Percentiles rank a stretch among this genome's conserved stretches.
Conservation (phyloP, 1,139 yeast species). For the Lodderomyces pseudojiufengensis region DNA sequence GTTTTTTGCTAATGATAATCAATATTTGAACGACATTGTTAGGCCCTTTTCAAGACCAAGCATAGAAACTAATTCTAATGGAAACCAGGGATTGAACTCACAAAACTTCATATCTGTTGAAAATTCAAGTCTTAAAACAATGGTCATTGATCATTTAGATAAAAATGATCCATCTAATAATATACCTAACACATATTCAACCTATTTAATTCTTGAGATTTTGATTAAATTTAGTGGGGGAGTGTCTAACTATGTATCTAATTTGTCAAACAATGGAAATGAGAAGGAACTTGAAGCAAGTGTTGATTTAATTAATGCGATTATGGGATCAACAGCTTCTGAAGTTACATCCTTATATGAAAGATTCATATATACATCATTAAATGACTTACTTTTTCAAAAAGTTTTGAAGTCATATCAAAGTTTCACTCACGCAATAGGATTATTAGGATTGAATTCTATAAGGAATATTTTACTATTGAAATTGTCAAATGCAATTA, state of each 20-base stretch:
- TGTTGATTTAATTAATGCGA: constrained; percentile 36
- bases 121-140: constrained; percentile 41
- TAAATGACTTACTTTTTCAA: constrained; percentile 68
- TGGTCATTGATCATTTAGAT: constrained; percentile 72
- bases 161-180: constrained; percentile 65
- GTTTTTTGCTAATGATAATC: constrained; percentile 27
- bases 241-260: constrained; percentile 52
- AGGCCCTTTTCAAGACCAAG: constrained; percentile 16
- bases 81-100: constrained; percentile 1
- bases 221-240: constrained; percentile 64
- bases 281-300: constrained; percentile 29
- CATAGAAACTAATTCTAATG: constrained; percentile 4
- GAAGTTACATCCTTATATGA: constrained; percentile 47
- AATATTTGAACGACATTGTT: constrained; percentile 34
- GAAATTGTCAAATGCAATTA: constrained; percentile 54
- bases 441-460: constrained; percentile 55
- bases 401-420: constrained; percentile 67
- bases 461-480: constrained; percentile 60
- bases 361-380: constrained; percentile 55
- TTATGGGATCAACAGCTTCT: constrained; percentile 43
- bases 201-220: constrained; percentile 56
- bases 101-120: constrained; percentile 21
- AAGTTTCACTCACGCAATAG: constrained; percentile 76
- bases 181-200: constrained; percentile 59
- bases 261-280: constrained; percentile 28